Evolutionary conservation across 2,329 filamentous ascomycete genomes (phyloP).

Genomic region (Cladophialophora psammophila): DNA sequence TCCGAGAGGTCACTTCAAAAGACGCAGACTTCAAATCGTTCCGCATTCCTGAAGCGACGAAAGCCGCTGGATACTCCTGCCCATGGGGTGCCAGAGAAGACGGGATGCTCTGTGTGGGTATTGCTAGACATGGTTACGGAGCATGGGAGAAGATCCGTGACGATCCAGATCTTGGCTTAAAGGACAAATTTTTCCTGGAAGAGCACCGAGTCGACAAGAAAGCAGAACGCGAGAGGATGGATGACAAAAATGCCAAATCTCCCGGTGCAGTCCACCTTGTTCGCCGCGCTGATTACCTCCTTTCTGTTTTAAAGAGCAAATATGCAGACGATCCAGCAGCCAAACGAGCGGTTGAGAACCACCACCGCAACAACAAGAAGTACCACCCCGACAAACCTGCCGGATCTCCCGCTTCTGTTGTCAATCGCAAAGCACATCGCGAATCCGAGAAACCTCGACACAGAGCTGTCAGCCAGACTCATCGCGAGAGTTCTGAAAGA

Average conservation of each 20-base stretch:
- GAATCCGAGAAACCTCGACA: constrained; percentile 53
- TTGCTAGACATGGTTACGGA: constrained; percentile 91
- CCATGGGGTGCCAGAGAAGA: constrained; percentile 93
- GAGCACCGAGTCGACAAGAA: constrained; percentile 99
- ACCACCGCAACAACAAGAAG: constrained; percentile 94
- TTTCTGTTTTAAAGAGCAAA: constrained; percentile 93
- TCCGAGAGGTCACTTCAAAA: constrained; percentile 75
- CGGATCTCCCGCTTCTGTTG: constrained; percentile 53
- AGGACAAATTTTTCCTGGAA: constrained; percentile 93
- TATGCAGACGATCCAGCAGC: constrained; percentile 72
- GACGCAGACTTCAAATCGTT: constrained; percentile 75
- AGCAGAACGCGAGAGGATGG: constrained; percentile 81
- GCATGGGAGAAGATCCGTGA: constrained; percentile 95
- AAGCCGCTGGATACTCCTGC: constrained; percentile 88
- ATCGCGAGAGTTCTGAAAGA: constrained; percentile 53
- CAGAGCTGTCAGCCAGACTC: constrained; percentile 50
- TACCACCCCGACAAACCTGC: constrained; percentile 38
- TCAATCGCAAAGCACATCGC: constrained; percentile 51
- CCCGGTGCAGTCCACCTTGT: constrained; percentile 98
- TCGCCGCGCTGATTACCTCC: constrained; percentile 89
- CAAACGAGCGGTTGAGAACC: constrained; percentile 84
- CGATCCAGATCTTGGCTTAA: constrained; percentile 82
- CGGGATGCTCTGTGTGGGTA: constrained; percentile 94
- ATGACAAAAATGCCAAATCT: constrained; percentile 72
- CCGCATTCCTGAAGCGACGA: constrained; percentile 87